Conservation (phyloP, 495 filamentous ascomycete species). For the Neurospora hispaniola region DNA sequence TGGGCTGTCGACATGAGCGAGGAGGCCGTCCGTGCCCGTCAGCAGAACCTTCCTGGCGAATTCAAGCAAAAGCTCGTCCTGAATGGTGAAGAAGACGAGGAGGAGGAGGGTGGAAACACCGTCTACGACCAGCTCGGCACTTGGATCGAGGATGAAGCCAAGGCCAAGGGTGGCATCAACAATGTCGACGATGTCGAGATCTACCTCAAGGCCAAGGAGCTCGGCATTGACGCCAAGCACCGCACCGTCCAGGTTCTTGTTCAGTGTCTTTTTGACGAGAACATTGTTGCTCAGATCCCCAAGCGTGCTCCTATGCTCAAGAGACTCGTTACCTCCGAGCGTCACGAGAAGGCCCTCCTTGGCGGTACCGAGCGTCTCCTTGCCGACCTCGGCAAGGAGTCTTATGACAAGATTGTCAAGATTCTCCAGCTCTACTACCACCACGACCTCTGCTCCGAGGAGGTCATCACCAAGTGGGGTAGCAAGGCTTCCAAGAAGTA, state of each 20-base stretch:
- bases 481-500: constrained; percentile 95
- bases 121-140: constrained; percentile 86
- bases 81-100: constrained; percentile 75
- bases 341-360: constrained; percentile 94
- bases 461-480: constrained; percentile 82
- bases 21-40: constrained; percentile 88
- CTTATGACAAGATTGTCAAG: constrained; percentile 65
- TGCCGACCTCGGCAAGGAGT: constrained; percentile 53
- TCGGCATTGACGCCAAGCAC: constrained; percentile 92
- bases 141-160: constrained; percentile 75
- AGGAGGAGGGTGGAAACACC: constrained; percentile 66
- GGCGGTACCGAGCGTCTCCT: constrained; percentile 93
- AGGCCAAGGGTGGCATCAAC: constrained; percentile 57
- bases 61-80: constrained; percentile 82
- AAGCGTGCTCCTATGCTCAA: constrained; percentile 76
- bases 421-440: constrained; percentile 83
- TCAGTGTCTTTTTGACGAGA: constrained; percentile 86
- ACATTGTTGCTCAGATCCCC: constrained; percentile 71
- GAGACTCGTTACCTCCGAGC: constrained; percentile 81
- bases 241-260: constrained; percentile 85
- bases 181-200: constrained; percentile 79
- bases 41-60: constrained; percentile 78
- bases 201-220: constrained; percentile 90
- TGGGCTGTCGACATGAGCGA: constrained; percentile 95
- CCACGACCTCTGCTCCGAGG: constrained; percentile 77